Base-by-base conservation (phyloP, 2,329 filamentous ascomycete genomes). In the Pseudogymnoascus sp. region DNA sequence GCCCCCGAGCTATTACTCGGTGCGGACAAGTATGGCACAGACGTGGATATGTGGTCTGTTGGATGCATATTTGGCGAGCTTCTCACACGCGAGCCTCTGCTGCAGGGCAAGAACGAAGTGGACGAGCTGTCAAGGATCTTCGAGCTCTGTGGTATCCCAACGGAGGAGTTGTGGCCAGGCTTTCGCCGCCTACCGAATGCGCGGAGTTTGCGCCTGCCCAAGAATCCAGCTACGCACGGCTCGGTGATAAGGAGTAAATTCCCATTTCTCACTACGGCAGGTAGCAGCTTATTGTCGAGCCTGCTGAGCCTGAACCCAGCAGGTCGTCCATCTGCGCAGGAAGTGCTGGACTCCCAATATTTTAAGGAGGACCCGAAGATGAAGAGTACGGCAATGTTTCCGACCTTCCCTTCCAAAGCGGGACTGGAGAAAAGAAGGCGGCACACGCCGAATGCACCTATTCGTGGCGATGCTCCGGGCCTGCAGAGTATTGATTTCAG, bases 51-150 rank as follows among this genome's bases (percentile, higher is more conserved):
- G 82, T 99, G 94, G 94, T 95, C 89, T 74, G 78, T 97, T 3
- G 94, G 94, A 11, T 97, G 94, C 75, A 91, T 99, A 70, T 96
- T 99, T 71, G 93, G 87, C 64, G 94, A 99, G 76, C 82, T 99
- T 3, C 79, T 97, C 18, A 87, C 85, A 36, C 88, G 90, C 64
- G 87, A 92, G 64, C 91, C 93, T 0, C 73, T 97, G 1, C 79
- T 99, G 0, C 90, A 91, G 69, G 93, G 92, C 58, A 88, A 86
- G 70, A 97, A 96, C 75, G 94, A 99, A 76, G 91, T 96, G 61
- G 91, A 96, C 70, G 87, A 97, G 71, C 79, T 97, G 11, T 85
- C 86, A 59, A 88, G 86, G 74, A 95, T 97, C 72, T 96, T 99
- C 73, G 86, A 87, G 67, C 83, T 97, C 62, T 92, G 91, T 72